A percentile compares a stretch with the other conserved stretches of the same genome.
These are phyloP conservation scores for Leccinum aurantiacum DNA, from an alignment of 768 basidiomycete genomes.

Conservation along the genomic window DNA sequence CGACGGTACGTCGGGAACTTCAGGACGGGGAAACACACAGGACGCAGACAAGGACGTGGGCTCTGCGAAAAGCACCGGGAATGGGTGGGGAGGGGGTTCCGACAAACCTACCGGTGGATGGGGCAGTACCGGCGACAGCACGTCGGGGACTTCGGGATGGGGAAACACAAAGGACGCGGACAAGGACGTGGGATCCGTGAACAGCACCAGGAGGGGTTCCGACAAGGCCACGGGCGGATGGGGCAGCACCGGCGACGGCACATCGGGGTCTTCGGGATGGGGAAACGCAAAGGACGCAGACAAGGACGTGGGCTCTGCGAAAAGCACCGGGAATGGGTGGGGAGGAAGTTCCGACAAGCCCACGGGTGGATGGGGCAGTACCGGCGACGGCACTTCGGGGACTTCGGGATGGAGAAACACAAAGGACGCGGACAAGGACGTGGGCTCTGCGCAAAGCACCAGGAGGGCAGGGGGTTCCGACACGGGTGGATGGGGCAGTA, in stretches of 20 bases:
- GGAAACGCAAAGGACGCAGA: background rate
- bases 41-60: background rate
- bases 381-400: background rate
- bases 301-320: background rate
- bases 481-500: background rate
- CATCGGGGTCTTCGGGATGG: background rate
- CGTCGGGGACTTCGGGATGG: slow-evolving; percentile 13
- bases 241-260: background rate
- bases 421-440: background rate
- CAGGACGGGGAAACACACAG: background rate
- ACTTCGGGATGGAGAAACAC: slow-evolving; percentile 8
- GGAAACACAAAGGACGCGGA: slow-evolving; percentile 2
- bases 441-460: background rate
- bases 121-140: background rate
- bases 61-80: background rate
- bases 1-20: background rate
- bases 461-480: background rate
- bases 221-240: background rate
- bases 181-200: background rate
- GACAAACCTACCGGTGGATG: background rate
- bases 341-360: background rate
- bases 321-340: background rate
- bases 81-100: background rate
- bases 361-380: slow-evolving; percentile 5
- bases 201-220: background rate